A percentile compares a stretch with the other conserved stretches of the same genome.
Evolutionary conservation across 192 early-diverging fungal species (phyloP).

Genomic region (Gigaspora rosea): DNA sequence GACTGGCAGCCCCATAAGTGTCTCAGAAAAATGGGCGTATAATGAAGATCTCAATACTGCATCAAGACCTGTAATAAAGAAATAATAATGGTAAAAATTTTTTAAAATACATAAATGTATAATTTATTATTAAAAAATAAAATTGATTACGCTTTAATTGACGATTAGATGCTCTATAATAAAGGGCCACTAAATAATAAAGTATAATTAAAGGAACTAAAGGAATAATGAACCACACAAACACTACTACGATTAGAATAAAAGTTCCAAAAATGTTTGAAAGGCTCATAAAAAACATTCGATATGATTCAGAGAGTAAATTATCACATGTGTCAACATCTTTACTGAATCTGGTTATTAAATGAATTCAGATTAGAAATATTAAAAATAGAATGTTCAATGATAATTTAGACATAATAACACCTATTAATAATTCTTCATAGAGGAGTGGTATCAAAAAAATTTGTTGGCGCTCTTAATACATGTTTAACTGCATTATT

Average conservation of each 20-base stretch:
- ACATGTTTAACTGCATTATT: conserved; percentile 64
- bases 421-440: conserved; percentile 73
- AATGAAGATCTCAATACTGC: too few species aligned
- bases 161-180: conserved; percentile 80
- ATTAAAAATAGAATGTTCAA: too few species aligned
- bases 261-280: conserved; percentile 62
- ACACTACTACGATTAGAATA: conserved; percentile 58
- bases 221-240: conserved; percentile 74
- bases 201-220: conserved; percentile 70
- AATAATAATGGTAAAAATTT: too few species aligned
- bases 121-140: too few species aligned
- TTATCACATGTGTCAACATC: conserved; percentile 64
- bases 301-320: conserved; percentile 62
- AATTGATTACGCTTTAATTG: conserved; percentile 71
- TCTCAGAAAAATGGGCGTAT: too few species aligned
- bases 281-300: conserved; percentile 66
- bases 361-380: conserved; percentile 66
- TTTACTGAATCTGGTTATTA: conserved; percentile 70
- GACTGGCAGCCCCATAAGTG: too few species aligned
- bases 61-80: too few species aligned
- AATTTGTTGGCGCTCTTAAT: conserved; percentile 71
- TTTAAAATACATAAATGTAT: too few species aligned
- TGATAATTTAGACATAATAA: too few species aligned
- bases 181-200: conserved; percentile 73
- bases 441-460: conserved; percentile 78